Evolutionary conservation across 495 filamentous ascomycete species (phyloP), one percentile per base, ranked within the genome.

Genomic region (Parachaetomium inaequale): DNA sequence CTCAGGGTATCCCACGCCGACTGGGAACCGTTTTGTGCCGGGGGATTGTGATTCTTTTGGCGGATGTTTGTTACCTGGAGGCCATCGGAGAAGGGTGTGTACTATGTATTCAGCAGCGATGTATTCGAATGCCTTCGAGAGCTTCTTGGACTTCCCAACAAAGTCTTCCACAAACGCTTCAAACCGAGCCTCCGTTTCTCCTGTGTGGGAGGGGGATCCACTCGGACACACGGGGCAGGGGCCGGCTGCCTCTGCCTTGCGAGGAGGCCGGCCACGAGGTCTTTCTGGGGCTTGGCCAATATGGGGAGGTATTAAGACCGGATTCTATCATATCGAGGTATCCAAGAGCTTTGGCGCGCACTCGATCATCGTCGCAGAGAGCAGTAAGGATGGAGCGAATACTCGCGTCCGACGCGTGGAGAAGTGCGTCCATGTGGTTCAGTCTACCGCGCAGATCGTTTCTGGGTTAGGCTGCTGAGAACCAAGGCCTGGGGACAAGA

Each of bases 1-100:
- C 59, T 63, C 0, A 77, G 69, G 14, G 76, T 73, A 31, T 72
- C 68, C 62, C 72, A 70, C 0, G 75, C 74, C 8, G 73, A 72
- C 21, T 74, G 67, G 4, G 69, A 70, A 2, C 75, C 75, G 36
- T 77, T 73, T 38, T 74, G 53, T 2, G 71, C 75, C 23, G 55
- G 14, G 1, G 75, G 74, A 59, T 77, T 75, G 66, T 77, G 75
- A 55, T 77, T 77, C 75, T 77, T 28, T 55, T 0, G 19, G 12
- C 3, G 52, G 11, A 15, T 15, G 25, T 49, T 26, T 14, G 23
- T 10, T 15, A 26, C 10, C 7, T 21, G 11, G 12, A 12, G 7
- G 3, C 45, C 10, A 15, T 40, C 10, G 21, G 11, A 3, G 12
- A 11, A n/a, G 4, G 28, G 14, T 7, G 19, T 69, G 15, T 68